Evolutionary conservation across 495 filamentous ascomycete species (phyloP).

Genomic region (Aspergillus bertholletiae): DNA sequence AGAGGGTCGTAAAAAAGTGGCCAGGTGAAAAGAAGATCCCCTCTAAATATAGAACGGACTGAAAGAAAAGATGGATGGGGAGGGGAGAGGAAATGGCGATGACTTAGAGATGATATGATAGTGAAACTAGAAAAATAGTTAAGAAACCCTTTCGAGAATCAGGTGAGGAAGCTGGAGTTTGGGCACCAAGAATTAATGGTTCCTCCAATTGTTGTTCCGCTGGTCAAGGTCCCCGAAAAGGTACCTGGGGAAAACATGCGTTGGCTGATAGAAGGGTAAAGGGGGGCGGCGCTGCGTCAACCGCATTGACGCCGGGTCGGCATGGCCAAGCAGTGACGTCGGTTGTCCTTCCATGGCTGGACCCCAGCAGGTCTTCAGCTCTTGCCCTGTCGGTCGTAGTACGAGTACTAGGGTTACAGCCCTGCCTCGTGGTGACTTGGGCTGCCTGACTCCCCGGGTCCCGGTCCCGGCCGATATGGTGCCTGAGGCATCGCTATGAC

Average conservation of each 20-base stretch:
- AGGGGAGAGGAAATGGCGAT: not conserved
- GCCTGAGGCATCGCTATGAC: slow-evolving; percentile 28
- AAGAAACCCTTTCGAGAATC: not conserved
- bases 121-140: no score
- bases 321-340: slow-evolving; percentile 32
- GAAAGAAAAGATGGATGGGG: not conserved
- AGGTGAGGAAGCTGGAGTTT: slow-evolving; percentile 18
- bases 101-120: not conserved
- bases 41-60: slow-evolving; percentile 5
- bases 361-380: not conserved
- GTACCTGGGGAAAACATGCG: slow-evolving; percentile 9
- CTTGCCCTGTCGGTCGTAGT: no score
- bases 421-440: slow-evolving; percentile 6
- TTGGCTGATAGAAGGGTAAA: not conserved
- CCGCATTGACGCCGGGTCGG: slow-evolving; percentile 24
- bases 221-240: not conserved
- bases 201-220: slow-evolving; percentile 17
- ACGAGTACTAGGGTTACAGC: slow-evolving; percentile 23
- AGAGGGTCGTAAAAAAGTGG: slow-evolving; percentile 3
- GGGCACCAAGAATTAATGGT: slow-evolving; percentile 25
- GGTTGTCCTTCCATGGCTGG: slow-evolving; percentile 13
- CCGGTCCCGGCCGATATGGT: not conserved
- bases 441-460: slow-evolving; percentile 8
- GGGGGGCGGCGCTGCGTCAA: slow-evolving; percentile 11
- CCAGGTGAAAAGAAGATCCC: slow-evolving; percentile 4